Percentiles rank a stretch among this genome's conserved stretches.
phyloP scores from a whole-genome alignment of 169 alveolate genomes.

The Plasmodium relictum region DNA sequence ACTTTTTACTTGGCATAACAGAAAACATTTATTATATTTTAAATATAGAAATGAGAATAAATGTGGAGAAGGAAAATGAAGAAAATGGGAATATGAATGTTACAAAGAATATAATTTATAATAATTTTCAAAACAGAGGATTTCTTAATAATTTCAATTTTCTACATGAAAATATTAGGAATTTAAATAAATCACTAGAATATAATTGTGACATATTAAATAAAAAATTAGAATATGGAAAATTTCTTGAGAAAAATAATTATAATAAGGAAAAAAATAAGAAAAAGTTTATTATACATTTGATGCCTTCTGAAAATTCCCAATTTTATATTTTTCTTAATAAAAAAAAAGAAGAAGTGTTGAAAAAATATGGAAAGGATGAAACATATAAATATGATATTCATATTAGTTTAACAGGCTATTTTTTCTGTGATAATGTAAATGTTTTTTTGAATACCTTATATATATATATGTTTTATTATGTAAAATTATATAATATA shows the following conservation, averaged over 20 bases:
- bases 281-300: conserved; percentile 63
- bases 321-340: conserved; percentile 32
- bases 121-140: conserved; percentile 31
- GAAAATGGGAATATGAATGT: conserved; percentile 39
- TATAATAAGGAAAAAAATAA: not conserved
- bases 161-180: not conserved
- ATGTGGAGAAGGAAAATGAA: conserved; percentile 30
- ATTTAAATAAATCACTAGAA: not conserved
- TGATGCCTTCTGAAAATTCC: conserved; percentile 63
- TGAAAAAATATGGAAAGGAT: conserved; percentile 32
- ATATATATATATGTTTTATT: conserved; percentile 33
- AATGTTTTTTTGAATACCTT: conserved; percentile 32
- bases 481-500: conserved; percentile 34
- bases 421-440: conserved; percentile 45
- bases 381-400: conserved; percentile 70
- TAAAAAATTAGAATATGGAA: not conserved
- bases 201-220: not conserved
- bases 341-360: conserved; percentile 55
- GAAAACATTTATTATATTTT: too few relatives aligned
- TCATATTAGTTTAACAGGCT: conserved; percentile 75
- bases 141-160: conserved; percentile 23
- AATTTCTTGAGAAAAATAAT: not conserved
- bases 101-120: conserved; percentile 49
- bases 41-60: too few relatives aligned
- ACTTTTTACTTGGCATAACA: too few relatives aligned